These are phyloP conservation scores for Cyberlindnera euphorbiae DNA, from an alignment of 805 yeast genomes.

Conservation along the genomic window DNA sequence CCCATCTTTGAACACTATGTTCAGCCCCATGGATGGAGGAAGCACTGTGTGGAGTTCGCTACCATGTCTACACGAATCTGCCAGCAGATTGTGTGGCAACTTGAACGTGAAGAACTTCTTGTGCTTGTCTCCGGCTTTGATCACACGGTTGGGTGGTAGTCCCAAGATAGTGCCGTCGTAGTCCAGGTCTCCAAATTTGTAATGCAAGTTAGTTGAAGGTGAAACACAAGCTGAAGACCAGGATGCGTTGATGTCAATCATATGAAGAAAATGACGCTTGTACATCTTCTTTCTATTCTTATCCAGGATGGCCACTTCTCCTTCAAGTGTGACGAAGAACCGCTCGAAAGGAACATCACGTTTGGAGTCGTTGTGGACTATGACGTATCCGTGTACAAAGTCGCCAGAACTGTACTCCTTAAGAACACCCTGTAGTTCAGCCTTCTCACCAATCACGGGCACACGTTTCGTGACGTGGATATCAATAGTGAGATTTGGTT, in stretches of 20 bases:
- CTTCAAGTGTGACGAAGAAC: conserved; percentile 50
- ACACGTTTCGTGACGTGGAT: conserved; percentile 48
- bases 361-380: conserved; percentile 42
- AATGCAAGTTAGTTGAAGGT: conserved; percentile 46
- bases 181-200: conserved; percentile 37
- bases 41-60: conserved; percentile 33
- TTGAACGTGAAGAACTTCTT: conserved; percentile 57
- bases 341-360: conserved; percentile 53
- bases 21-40: conserved; percentile 39
- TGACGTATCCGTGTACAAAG: conserved; percentile 53
- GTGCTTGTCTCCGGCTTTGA: conserved; percentile 45
- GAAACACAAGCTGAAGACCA: conserved; percentile 48
- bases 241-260: conserved; percentile 55
- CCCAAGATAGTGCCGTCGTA: conserved; percentile 47
- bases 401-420: conserved; percentile 68
- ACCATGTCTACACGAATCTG: conserved; percentile 46
- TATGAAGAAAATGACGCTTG: conserved; percentile 47
- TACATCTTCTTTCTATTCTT: conserved; percentile 30
- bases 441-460: conserved; percentile 36
- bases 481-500: conserved; percentile 40
- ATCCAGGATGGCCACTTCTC: conserved; percentile 32
- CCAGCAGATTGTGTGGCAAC: conserved; percentile 50
- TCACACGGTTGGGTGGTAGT: conserved; percentile 41
- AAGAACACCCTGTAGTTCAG: conserved; percentile 30
- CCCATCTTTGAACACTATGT: conserved; percentile 27